Percentiles rank a stretch among this genome's conserved stretches.
Conservation (phyloP, 2,329 filamentous ascomycete species). For the Eutypa lata region DNA sequence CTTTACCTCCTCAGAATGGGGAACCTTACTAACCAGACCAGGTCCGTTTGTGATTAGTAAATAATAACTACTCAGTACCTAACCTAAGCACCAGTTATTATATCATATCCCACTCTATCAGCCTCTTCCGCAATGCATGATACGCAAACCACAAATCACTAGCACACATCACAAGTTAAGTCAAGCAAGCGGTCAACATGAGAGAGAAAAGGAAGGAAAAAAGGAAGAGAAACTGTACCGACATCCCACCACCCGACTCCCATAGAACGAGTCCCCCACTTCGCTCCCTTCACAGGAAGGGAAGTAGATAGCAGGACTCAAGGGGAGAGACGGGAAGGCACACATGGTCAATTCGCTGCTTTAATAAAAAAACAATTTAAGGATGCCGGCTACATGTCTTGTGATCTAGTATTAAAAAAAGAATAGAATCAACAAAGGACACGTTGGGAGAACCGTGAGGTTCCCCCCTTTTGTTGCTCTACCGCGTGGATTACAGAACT, state of each 20-base stretch:
- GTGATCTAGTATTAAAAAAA: background rate
- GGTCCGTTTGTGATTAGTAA: no score
- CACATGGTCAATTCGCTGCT: slow-evolving; percentile 38
- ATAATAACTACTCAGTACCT: no score
- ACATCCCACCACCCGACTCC: slow-evolving; percentile 35
- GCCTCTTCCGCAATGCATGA: no score
- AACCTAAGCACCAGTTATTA: no score
- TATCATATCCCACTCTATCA: no score
- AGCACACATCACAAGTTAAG: no score
- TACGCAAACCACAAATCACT: no score
- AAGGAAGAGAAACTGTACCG: slow-evolving; percentile 35
- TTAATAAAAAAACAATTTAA: slow-evolving; percentile 29
- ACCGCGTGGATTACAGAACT: slow-evolving; percentile 75
- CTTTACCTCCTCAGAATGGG: no score
- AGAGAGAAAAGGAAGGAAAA: background rate
- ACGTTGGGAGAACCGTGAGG: slow-evolving; percentile 7
- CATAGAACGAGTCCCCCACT: slow-evolving; percentile 12
- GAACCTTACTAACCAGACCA: no score
- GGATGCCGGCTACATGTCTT: slow-evolving; percentile 20
- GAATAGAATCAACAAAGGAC: slow-evolving; percentile 8
- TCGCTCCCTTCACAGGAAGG: slow-evolving; percentile 7
- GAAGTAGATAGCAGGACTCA: slow-evolving; percentile 36
- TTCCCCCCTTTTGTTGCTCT: slow-evolving; percentile 42
- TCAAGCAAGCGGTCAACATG: background rate
- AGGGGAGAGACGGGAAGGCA: slow-evolving; percentile 35